Evolutionary conservation across 129 eudicot species (phyloP).

Genomic region (Gnaphalium uliginosum): DNA sequence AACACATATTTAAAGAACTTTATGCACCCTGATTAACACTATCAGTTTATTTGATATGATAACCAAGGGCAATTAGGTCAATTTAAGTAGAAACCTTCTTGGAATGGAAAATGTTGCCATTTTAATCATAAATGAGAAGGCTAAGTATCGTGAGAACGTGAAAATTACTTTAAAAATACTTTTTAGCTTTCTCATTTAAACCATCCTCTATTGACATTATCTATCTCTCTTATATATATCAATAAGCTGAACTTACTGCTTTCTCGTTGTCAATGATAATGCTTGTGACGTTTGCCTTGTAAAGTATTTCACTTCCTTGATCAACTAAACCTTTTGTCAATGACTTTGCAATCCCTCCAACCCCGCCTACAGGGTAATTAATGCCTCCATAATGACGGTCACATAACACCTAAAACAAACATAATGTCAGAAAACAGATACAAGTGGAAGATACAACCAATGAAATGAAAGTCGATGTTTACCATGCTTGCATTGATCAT

Average conservation of each 20-base stretch:
- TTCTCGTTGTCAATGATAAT: constrained; percentile 74
- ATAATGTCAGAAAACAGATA: constrained; percentile 23
- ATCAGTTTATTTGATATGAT: neutral
- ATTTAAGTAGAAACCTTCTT: neutral
- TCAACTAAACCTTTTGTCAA: constrained; percentile 83
- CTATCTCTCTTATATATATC: too few species aligned
- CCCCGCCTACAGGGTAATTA: constrained; percentile 99
- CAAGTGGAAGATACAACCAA: constrained; percentile 20
- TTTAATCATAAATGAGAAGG: too few species aligned
- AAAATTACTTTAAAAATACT: too few species aligned
- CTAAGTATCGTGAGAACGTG: too few species aligned
- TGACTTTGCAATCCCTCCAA: constrained; percentile 88
- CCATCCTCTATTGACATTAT: too few species aligned
- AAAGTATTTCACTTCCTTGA: constrained; percentile 86
- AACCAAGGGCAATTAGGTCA: neutral
- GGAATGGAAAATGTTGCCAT: neutral
- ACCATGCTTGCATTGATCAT: constrained; percentile 99
- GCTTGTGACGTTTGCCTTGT: constrained; percentile 79
- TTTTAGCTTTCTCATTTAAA: too few species aligned
- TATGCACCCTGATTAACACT: constrained; percentile 4
- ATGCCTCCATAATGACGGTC: constrained; percentile 98
- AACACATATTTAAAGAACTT: neutral
- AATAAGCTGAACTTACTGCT: constrained; percentile 62
- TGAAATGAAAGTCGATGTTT: constrained; percentile 30
- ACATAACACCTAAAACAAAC: constrained; percentile 73